Evolutionary conservation across 176 grass and related monocot genomes (phyloP).

Genomic region (Eragrostis curvula): DNA sequence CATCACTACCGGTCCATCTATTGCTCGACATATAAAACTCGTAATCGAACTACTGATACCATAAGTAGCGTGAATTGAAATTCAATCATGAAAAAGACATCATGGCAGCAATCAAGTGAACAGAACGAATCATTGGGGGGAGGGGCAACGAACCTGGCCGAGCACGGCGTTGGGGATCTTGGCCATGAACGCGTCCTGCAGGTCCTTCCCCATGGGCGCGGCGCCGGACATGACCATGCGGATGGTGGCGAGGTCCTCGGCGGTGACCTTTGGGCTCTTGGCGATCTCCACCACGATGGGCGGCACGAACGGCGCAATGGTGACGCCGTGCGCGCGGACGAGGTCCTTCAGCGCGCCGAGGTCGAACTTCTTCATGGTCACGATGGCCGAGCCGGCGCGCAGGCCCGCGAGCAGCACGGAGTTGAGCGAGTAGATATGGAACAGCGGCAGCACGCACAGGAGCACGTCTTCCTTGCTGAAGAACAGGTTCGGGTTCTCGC

Average conservation of each 20-base stretch:
- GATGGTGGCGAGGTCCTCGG: slow-evolving; percentile 74
- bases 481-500: slow-evolving; percentile 85
- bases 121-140: neutral
- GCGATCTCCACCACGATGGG: slow-evolving; percentile 95
- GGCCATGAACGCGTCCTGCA: slow-evolving; percentile 89
- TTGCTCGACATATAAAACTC: neutral
- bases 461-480: slow-evolving; percentile 65
- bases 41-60: neutral
- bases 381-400: slow-evolving; percentile 66
- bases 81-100: slow-evolving; percentile 24
- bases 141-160: slow-evolving; percentile 60
- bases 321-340: slow-evolving; percentile 67
- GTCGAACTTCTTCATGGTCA: slow-evolving; percentile 91
- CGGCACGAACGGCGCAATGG: slow-evolving; percentile 82
- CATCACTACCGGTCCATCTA: too few species aligned
- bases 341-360: slow-evolving; percentile 70
- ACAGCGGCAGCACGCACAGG: slow-evolving; percentile 88
- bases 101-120: neutral
- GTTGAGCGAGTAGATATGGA: slow-evolving; percentile 99
- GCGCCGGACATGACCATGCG: slow-evolving; percentile 89
- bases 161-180: slow-evolving; percentile 90
- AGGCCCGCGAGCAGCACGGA: slow-evolving; percentile 86
- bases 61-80: slow-evolving; percentile 27
- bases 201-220: slow-evolving; percentile 84
- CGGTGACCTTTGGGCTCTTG: slow-evolving; percentile 69